Evolutionary conservation across 2,329 filamentous ascomycete species (phyloP), one percentile per base, ranked within the genome.

Genomic region (Claviceps arundinis): DNA sequence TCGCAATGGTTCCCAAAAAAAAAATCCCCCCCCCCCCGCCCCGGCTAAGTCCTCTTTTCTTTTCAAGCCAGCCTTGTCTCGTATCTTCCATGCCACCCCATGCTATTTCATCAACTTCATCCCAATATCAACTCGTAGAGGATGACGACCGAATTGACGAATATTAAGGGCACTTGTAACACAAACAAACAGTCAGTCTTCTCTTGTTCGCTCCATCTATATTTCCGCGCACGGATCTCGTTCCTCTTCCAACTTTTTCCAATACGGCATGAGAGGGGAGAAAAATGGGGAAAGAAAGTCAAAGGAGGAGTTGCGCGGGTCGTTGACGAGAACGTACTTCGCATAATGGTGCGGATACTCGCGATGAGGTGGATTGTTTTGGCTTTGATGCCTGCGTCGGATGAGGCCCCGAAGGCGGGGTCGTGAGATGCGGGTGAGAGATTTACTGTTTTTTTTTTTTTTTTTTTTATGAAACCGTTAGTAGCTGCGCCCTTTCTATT

Each of bases 301-400:
- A n/a, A 19, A 19, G 16, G 9, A 34, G 30, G 9, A 34, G 30
- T 34, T 11, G 30, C 30, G 30, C 30, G 9, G 3, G 30, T 11
- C 37, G 17, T 43, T 43, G 1, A 19, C 8, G 14, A 22, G 22
- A 52, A 61, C 66, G 50, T 61, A 96, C 90, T 89, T 73, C 91
- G 81, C 88, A 95, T 95, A 51, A 97, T 74, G 53, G 88, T 95
- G 68, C 91, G 78, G 60, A 96, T 85, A 62, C 87, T 93, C 38
- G 87, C 87, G 59, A 97, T 93, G 62, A 97, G 71, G 66, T 95
- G 89, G 61, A 96, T 84, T 43, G 90, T 76, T 68, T 93, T 93
- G 50, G 84, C 84, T 69, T 93, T 91, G 61, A 95, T 77, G 68
- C 87, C 90, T 57, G 82, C 78, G 59, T 87, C 86, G 60, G 87